Conservation (phyloP, 192 early-diverging fungal species). For the Rhizoclosmatium sp. region DNA sequence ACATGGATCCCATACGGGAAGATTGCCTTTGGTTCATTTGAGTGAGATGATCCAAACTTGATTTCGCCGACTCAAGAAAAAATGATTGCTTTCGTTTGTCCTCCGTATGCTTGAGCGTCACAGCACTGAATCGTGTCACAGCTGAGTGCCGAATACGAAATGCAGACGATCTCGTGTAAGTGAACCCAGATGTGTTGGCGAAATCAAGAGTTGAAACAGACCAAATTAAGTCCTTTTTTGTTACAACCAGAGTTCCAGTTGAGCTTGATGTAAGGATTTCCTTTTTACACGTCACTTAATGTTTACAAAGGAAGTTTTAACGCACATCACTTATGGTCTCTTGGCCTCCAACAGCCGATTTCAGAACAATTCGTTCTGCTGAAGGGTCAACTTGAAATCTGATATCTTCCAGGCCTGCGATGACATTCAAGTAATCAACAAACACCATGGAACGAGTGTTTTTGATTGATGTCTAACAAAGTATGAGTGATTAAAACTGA, state of each 20-base stretch:
- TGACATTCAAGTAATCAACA: conserved; percentile 24
- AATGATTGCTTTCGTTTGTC: neutral
- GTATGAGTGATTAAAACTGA: neutral
- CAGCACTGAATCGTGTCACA: conserved; percentile 27
- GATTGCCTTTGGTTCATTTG: neutral
- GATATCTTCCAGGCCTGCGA: conserved; percentile 38
- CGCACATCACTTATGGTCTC: conserved; percentile 19
- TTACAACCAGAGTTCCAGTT: conserved; percentile 31
- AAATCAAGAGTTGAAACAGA: neutral
- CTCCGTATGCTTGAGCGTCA: neutral
- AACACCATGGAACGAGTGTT: neutral
- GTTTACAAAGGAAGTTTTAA: neutral
- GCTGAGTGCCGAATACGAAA: conserved; percentile 12
- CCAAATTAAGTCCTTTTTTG: conserved; percentile 39
- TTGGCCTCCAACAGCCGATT: neutral
- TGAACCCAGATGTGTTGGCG: conserved; percentile 6
- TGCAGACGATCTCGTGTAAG: neutral
- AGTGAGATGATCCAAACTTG: neutral
- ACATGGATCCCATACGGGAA: neutral
- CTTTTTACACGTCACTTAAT: conserved; percentile 20
- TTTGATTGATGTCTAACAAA: neutral
- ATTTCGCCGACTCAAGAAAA: neutral
- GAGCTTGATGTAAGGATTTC: conserved; percentile 29
- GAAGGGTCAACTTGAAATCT: conserved; percentile 40
- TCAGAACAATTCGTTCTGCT: conserved; percentile 38